Evolutionary conservation across 2,329 filamentous ascomycete genomes (phyloP).

Genomic region (Hypocrella siamensis): DNA sequence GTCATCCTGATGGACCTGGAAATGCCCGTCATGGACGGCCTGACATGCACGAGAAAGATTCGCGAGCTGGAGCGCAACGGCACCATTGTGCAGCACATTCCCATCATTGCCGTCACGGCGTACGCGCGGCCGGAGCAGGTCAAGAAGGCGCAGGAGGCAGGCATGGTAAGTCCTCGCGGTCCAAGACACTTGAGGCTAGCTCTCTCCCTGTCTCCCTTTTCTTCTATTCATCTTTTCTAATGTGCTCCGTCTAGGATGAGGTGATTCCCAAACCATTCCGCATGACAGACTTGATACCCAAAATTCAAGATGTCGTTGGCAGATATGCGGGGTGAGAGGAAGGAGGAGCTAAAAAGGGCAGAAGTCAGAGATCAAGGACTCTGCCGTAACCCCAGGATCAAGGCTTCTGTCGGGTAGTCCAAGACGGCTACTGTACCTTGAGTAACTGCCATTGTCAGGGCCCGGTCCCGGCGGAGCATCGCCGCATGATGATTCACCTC

Average conservation of each 20-base stretch:
- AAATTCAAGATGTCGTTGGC: constrained; percentile 3
- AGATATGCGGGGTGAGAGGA: not conserved
- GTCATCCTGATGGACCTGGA: constrained; percentile 68
- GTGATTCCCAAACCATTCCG: constrained; percentile 5
- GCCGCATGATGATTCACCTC: too few relatives aligned
- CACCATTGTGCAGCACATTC: constrained; percentile 47
- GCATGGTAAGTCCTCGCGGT: constrained; percentile 41
- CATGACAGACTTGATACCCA: constrained; percentile 3
- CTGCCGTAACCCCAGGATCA: too few relatives aligned
- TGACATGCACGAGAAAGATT: constrained; percentile 57
- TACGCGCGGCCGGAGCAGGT: constrained; percentile 64
- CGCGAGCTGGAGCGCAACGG: constrained; percentile 48
- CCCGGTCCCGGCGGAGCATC: too few relatives aligned
- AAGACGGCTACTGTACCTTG: too few relatives aligned
- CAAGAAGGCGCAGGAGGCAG: constrained; percentile 50
- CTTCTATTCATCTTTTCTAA: not conserved
- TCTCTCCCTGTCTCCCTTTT: not conserved
- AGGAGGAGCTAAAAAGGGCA: too few relatives aligned
- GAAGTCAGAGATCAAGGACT: too few relatives aligned
- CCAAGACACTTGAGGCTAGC: not conserved
- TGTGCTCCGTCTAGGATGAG: constrained; percentile 1
- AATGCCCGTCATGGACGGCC: constrained; percentile 72
- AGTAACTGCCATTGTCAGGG: too few relatives aligned
- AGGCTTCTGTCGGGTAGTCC: too few relatives aligned
- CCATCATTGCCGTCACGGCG: constrained; percentile 68